Conservation (phyloP, 306 rosid genomes). For the Hippophae rhamnoides region DNA sequence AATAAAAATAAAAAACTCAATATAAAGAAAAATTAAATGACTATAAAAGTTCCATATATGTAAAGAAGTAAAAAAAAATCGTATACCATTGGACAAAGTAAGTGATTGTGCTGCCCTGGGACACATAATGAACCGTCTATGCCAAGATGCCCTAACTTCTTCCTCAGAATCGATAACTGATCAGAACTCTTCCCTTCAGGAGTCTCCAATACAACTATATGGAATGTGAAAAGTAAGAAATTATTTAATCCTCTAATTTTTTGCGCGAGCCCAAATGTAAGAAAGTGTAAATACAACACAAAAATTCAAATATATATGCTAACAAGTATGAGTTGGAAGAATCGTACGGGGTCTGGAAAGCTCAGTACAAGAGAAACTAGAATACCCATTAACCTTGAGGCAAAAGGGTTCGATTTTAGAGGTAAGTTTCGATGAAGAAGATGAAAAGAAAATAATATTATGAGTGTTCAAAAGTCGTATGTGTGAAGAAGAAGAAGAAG, state of each 20-base stretch:
- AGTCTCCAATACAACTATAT: constrained; percentile 34
- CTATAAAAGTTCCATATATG: background rate
- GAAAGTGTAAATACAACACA: no score
- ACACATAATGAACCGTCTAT: constrained; percentile 30
- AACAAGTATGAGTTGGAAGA: no score
- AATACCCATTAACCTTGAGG: no score
- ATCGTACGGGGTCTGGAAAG: no score
- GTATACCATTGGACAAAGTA: constrained; percentile 66
- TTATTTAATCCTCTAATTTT: background rate
- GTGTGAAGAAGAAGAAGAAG: no score
- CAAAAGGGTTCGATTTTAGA: no score
- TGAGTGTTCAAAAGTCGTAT: no score
- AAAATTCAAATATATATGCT: no score
- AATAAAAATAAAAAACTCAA: background rate
- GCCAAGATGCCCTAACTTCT: constrained; percentile 46
- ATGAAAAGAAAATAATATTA: no score
- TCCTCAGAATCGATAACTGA: constrained; percentile 26
- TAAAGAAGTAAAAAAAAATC: background rate
- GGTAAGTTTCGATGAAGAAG: no score
- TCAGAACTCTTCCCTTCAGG: constrained; percentile 10
- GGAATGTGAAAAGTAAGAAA: background rate
- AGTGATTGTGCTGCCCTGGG: constrained; percentile 49
- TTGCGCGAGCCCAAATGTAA: no score
- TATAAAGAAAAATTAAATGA: background rate
- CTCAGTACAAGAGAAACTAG: no score